These are phyloP conservation scores for Avena insularis DNA, from an alignment of 176 grass and related monocot genomes.

Conservation along the genomic window DNA sequence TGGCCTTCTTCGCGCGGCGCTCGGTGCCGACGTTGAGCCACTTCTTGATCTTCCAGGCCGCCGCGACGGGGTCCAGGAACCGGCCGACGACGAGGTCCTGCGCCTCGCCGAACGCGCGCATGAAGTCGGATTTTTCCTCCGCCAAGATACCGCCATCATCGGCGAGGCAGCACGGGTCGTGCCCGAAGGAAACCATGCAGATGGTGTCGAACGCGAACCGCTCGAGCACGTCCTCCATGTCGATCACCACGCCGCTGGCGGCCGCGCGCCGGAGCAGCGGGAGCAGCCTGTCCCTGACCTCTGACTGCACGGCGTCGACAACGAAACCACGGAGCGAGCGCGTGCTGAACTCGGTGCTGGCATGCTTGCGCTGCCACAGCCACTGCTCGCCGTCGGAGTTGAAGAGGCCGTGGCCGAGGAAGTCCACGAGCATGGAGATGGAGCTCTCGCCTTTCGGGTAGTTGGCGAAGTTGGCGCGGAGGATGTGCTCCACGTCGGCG, in stretches of 20 bases:
- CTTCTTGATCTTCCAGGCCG: conserved; percentile 58
- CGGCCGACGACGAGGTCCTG: conserved; percentile 42
- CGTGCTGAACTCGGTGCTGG: conserved; percentile 43
- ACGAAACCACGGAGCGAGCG: conserved; percentile 32
- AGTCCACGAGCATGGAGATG: conserved; percentile 31
- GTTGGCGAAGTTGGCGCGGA: conserved; percentile 35
- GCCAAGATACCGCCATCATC: background rate
- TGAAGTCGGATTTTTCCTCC: conserved; percentile 35
- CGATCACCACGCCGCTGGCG: background rate
- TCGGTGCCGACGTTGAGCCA: conserved; percentile 52
- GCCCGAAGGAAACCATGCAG: conserved; percentile 58
- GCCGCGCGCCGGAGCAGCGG: conserved; percentile 29
- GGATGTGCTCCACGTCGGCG: conserved; percentile 37
- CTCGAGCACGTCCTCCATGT: conserved; percentile 20
- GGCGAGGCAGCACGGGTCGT: conserved; percentile 52
- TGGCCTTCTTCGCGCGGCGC: conserved; percentile 36
- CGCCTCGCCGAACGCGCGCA: conserved; percentile 52
- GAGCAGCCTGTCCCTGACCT: conserved; percentile 38
- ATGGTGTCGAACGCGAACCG: conserved; percentile 67
- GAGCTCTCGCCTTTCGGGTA: conserved; percentile 33
- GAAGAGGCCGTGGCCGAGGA: conserved; percentile 46
- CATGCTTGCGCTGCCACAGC: conserved; percentile 49
- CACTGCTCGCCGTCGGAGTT: conserved; percentile 42
- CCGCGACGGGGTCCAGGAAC: conserved; percentile 40
- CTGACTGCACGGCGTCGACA: conserved; percentile 37